Evolutionary conservation across 257 asterid genomes (phyloP).

Genomic region (Verbena officinalis): DNA sequence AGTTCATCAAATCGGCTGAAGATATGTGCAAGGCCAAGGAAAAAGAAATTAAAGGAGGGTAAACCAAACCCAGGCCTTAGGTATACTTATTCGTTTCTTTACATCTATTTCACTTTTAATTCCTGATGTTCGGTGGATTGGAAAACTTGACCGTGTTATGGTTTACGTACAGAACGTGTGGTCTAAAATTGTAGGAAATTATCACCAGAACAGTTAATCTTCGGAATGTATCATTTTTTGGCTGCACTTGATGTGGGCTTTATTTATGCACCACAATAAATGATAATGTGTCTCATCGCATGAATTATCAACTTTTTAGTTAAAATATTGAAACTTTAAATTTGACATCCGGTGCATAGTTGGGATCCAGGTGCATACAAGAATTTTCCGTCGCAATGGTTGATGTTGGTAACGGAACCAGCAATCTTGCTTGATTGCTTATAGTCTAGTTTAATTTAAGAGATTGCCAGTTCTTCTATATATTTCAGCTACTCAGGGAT

Average conservation of each 20-base stretch:
- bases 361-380: too few species aligned
- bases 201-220: not conserved
- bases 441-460: not conserved
- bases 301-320: too few species aligned
- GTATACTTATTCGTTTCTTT: constrained; percentile 8
- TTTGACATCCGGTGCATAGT: too few species aligned
- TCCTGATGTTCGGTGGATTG: not conserved
- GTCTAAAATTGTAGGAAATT: not conserved
- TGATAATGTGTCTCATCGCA: too few species aligned
- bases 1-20: constrained; percentile 87
- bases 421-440: not conserved
- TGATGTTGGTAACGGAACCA: not conserved
- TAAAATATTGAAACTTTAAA: too few species aligned
- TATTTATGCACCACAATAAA: too few species aligned
- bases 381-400: not conserved
- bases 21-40: constrained; percentile 97
- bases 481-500: not conserved
- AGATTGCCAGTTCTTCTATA: not conserved
- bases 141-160: not conserved
- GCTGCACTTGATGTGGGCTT: too few species aligned
- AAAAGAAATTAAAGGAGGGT: constrained; percentile 74
- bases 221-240: not conserved
- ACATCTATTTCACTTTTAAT: not conserved
- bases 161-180: too few species aligned
- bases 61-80: constrained; percentile 36